phyloP scores from a whole-genome alignment of 1,284 basidiomycete genomes.

The Entoloma clypeatum region DNA sequence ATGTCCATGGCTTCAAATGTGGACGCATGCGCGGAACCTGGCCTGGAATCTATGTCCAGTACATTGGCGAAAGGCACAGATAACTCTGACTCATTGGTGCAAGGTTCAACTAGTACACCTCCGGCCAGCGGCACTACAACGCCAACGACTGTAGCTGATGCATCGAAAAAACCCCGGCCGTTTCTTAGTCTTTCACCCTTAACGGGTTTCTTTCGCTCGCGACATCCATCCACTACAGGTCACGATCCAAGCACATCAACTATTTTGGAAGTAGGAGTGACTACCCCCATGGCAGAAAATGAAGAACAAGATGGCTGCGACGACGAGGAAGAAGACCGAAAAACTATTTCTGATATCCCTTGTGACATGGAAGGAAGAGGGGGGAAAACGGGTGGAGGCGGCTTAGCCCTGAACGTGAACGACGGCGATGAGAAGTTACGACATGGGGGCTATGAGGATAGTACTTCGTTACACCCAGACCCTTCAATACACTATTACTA shows the following conservation, averaged over 20 bases:
- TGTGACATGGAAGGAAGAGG: slow-evolving; percentile 25
- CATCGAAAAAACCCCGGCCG: slow-evolving; percentile 34
- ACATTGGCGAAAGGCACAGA: slow-evolving; percentile 38
- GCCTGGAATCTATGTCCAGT: slow-evolving; percentile 26
- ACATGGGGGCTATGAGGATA: too few species aligned
- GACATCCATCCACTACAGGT: slow-evolving; percentile 49
- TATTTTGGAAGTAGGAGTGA: slow-evolving; percentile 9
- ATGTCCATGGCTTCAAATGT: slow-evolving; percentile 25
- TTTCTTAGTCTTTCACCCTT: slow-evolving; percentile 59
- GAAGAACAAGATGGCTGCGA: slow-evolving; percentile 28
- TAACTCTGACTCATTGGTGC: slow-evolving; percentile 26
- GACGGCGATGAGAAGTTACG: too few species aligned
- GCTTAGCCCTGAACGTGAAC: background rate
- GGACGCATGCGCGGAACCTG: slow-evolving; percentile 24
- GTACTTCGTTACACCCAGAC: too few species aligned
- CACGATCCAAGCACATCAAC: slow-evolving; percentile 20
- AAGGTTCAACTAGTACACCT: slow-evolving; percentile 37
- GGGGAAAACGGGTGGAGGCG: slow-evolving; percentile 16
- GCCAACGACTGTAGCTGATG: slow-evolving; percentile 40
- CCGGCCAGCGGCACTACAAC: slow-evolving; percentile 52
- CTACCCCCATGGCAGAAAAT: slow-evolving; percentile 14
- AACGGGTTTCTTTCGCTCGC: slow-evolving; percentile 58
- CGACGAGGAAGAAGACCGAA: slow-evolving; percentile 48
- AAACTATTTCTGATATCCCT: slow-evolving; percentile 50
- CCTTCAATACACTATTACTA: too few species aligned